Evolutionary conservation across 805 yeast species (phyloP).

Genomic region (Pichia sporocuriosa): DNA sequence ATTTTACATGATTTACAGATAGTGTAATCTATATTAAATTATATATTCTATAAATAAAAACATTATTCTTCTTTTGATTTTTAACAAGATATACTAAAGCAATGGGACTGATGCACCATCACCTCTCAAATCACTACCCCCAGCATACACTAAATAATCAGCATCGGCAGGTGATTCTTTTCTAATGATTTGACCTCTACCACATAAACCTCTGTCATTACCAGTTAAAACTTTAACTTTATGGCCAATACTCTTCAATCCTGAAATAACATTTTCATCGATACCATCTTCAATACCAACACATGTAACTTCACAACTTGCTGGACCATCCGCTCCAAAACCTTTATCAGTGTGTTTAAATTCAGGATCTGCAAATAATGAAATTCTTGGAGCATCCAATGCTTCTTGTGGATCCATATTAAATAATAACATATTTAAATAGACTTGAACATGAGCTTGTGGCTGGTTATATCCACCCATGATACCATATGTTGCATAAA

Average conservation of each 20-base stretch:
- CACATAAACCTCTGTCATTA: slow-evolving; percentile 34
- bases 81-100: no score
- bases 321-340: slow-evolving; percentile 59
- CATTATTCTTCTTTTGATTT: no score
- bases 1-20: no score
- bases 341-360: slow-evolving; percentile 41
- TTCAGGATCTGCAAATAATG: slow-evolving; percentile 48
- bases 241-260: slow-evolving; percentile 52
- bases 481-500: slow-evolving; percentile 60
- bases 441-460: slow-evolving; percentile 76
- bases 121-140: slow-evolving; percentile 78
- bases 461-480: slow-evolving; percentile 90
- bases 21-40: no score
- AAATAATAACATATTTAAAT: slow-evolving; percentile 55
- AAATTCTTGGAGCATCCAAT: slow-evolving; percentile 68
- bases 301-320: slow-evolving; percentile 48
- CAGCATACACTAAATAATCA: slow-evolving; percentile 45
- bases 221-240: slow-evolving; percentile 39
- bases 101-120: slow-evolving; percentile 71
- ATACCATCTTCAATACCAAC: slow-evolving; percentile 65
- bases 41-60: no score
- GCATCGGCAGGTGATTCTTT: slow-evolving; percentile 28
- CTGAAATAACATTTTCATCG: slow-evolving; percentile 36
- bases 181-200: slow-evolving; percentile 70
- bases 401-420: slow-evolving; percentile 67